phyloP scores from a whole-genome alignment of 257 asterid genomes.

The Mitragyna speciosa region DNA sequence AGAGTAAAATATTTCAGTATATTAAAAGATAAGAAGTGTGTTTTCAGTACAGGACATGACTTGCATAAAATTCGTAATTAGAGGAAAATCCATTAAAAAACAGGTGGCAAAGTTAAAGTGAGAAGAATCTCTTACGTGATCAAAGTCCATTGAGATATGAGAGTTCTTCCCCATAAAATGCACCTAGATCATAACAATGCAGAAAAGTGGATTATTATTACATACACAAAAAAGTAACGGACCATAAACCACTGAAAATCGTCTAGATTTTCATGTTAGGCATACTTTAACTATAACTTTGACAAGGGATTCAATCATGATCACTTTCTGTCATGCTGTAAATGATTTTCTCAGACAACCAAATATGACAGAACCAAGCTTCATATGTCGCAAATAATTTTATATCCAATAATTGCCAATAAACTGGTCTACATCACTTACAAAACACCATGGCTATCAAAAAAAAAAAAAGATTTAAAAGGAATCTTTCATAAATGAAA shows the following conservation, averaged over 20 bases:
- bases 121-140: slow-evolving; percentile 37
- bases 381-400: background rate
- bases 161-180: slow-evolving; percentile 51
- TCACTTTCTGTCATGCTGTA: background rate
- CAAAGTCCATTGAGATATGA: slow-evolving; percentile 52
- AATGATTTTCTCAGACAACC: background rate
- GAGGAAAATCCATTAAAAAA: background rate
- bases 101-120: background rate
- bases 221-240: background rate
- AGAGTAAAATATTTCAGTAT: slow-evolving; percentile 21
- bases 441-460: background rate
- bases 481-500: background rate
- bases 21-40: background rate
- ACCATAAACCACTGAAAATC: background rate
- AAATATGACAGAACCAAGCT: background rate
- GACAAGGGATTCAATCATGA: background rate
- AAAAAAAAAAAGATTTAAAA: background rate
- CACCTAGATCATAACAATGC: slow-evolving; percentile 30
- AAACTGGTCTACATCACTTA: too few relatives aligned
- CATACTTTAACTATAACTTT: background rate
- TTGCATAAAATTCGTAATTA: background rate
- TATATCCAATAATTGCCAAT: too few relatives aligned
- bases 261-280: background rate
- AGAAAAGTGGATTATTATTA: background rate
- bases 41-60: background rate